Evolutionary conservation across 495 filamentous ascomycete species (phyloP).

Genomic region (Chaetomium tenue): DNA sequence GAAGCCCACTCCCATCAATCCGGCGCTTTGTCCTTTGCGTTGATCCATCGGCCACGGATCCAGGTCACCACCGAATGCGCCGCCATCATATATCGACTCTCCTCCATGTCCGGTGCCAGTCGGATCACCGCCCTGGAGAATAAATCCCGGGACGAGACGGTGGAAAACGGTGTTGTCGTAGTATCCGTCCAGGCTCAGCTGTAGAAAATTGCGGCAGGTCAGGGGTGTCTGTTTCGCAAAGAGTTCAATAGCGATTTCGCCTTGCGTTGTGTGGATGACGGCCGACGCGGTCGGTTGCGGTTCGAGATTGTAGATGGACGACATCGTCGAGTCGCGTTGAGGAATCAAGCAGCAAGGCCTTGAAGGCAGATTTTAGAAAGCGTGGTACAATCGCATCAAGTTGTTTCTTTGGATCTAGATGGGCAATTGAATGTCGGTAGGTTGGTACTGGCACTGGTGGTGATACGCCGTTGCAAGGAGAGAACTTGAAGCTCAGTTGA

Average conservation of each 20-base stretch:
- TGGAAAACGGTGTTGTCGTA: conserved; percentile 92
- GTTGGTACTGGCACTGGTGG: neutral
- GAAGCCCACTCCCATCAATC: conserved; percentile 58
- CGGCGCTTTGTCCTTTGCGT: conserved; percentile 56
- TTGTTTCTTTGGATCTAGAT: neutral
- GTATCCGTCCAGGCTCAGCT: conserved; percentile 91
- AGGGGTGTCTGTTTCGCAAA: conserved; percentile 92
- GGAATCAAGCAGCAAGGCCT: neutral
- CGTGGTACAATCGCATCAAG: neutral
- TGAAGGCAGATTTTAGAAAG: neutral
- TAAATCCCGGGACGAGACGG: conserved; percentile 85
- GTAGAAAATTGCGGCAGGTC: conserved; percentile 91
- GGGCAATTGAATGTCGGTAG: neutral
- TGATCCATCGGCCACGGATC: conserved; percentile 63
- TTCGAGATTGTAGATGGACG: conserved; percentile 87
- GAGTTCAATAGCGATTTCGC: conserved; percentile 84
- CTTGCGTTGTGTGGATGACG: conserved; percentile 81
- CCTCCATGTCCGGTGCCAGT: conserved; percentile 86
- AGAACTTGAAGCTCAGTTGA: neutral
- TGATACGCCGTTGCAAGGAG: neutral
- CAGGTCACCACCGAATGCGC: conserved; percentile 64
- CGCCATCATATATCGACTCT: conserved; percentile 84
- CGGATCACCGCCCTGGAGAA: conserved; percentile 87
- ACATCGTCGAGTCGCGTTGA: conserved; percentile 56
- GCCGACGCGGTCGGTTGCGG: conserved; percentile 88